phyloP scores from a whole-genome alignment of 441 rosid genomes.

The Brassica hybrid region DNA sequence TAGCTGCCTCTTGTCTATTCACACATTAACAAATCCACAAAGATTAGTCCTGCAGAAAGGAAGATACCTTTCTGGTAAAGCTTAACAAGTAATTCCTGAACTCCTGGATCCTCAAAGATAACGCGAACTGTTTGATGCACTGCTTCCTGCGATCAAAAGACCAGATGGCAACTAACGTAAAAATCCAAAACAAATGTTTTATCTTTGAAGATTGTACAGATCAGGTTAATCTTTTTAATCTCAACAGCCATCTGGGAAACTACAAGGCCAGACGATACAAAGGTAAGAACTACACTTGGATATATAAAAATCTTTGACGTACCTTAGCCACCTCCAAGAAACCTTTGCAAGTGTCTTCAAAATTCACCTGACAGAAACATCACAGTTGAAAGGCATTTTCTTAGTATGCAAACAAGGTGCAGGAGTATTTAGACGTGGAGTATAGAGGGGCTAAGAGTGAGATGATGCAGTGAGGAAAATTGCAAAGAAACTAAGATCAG shows the following conservation, averaged over 20 bases:
- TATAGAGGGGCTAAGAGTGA: conserved; percentile 15
- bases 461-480: conserved; percentile 15
- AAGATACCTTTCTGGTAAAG: conserved; percentile 90
- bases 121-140: conserved; percentile 90
- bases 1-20: too few species aligned
- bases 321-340: conserved; percentile 99
- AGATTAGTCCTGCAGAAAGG: conserved; percentile 3
- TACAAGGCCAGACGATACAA: conserved; percentile 3
- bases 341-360: conserved; percentile 99
- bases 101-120: conserved; percentile 99
- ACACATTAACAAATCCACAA: conserved; percentile 15
- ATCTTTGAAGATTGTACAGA: neutral
- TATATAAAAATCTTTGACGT: conserved; percentile 12
- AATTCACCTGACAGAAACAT: conserved; percentile 72
- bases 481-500: neutral
- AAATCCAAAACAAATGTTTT: neutral
- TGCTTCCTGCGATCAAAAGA: conserved; percentile 72
- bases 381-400: conserved; percentile 26
- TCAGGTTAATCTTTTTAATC: conserved; percentile 20
- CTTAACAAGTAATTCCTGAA: conserved; percentile 91
- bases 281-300: conserved; percentile 1
- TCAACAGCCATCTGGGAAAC: conserved; percentile 27
- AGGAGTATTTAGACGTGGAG: conserved; percentile 15
- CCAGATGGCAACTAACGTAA: conserved; percentile 14
- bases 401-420: too few species aligned